Conservation (phyloP, 2,329 filamentous ascomycete species). For the Zymoseptoria pseudotritici region DNA sequence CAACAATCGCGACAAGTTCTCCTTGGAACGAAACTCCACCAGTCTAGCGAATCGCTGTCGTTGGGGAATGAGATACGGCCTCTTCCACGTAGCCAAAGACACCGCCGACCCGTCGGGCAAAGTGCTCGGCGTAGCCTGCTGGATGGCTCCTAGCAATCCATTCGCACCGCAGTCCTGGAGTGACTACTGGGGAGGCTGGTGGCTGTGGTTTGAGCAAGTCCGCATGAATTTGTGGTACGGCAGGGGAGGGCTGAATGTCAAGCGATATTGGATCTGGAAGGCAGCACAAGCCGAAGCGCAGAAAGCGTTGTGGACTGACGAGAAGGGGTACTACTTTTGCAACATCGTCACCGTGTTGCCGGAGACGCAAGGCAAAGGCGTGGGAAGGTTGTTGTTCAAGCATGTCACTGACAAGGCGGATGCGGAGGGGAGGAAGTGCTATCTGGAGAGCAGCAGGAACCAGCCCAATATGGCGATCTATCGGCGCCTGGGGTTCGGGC, state of each 20-base stretch:
- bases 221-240: constrained; percentile 62
- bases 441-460: constrained; percentile 62
- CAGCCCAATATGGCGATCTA: constrained; percentile 66
- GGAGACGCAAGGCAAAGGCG: constrained; percentile 57
- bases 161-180: constrained; percentile 50
- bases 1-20: constrained; percentile 42
- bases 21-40: constrained; percentile 51
- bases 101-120: constrained; percentile 31
- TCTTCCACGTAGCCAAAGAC: constrained; percentile 64
- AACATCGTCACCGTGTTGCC: constrained; percentile 66
- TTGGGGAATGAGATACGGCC: constrained; percentile 62
- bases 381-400: constrained; percentile 58
- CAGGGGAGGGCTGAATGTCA: constrained; percentile 59
- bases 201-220: constrained; percentile 59
- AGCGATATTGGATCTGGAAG: constrained; percentile 69
- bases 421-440: constrained; percentile 56
- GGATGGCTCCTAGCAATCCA: constrained; percentile 51
- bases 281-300: constrained; percentile 56
- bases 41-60: constrained; percentile 59
- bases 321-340: constrained; percentile 65
- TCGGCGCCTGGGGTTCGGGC: constrained; percentile 59
- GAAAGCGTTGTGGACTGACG: constrained; percentile 55
- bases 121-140: constrained; percentile 65
- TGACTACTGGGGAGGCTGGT: constrained; percentile 52
- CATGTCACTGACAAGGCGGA: constrained; percentile 58